These are phyloP conservation scores for Taxawa tesnikishii DNA, from an alignment of 2,329 filamentous ascomycete species.

Conservation along the genomic window DNA sequence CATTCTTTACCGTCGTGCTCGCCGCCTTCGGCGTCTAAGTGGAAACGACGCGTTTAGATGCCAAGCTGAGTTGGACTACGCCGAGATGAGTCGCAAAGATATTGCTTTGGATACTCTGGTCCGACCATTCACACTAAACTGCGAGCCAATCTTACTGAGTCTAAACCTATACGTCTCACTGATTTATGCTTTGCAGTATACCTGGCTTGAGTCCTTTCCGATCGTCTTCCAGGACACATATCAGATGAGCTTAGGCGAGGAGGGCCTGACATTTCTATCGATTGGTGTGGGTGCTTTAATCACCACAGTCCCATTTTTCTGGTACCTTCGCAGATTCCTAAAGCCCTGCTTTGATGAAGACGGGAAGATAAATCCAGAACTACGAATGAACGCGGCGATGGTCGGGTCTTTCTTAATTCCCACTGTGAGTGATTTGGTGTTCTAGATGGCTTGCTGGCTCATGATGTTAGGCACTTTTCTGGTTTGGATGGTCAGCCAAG, in stretches of 20 bases:
- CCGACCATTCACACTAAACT: slow-evolving; percentile 30
- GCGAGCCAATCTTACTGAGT: slow-evolving; percentile 28
- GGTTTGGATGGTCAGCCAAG: slow-evolving; percentile 10
- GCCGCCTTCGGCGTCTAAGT: slow-evolving; percentile 27
- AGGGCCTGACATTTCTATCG: slow-evolving; percentile 6
- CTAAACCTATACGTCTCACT: slow-evolving; percentile 32
- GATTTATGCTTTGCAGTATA: slow-evolving; percentile 28
- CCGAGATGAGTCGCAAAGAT: slow-evolving; percentile 25
- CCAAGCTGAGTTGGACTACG: slow-evolving; percentile 26
- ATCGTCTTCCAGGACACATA: slow-evolving; percentile 6
- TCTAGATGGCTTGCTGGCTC: not conserved
- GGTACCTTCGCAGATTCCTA: slow-evolving; percentile 7
- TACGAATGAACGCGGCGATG: not conserved
- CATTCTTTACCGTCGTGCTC: slow-evolving; percentile 28
- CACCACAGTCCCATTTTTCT: slow-evolving; percentile 6
- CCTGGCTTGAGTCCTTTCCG: slow-evolving; percentile 7
- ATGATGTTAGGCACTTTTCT: no score
- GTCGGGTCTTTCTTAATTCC: not conserved
- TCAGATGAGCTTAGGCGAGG: slow-evolving; percentile 3
- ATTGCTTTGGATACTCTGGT: slow-evolving; percentile 27
- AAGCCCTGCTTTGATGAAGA: slow-evolving; percentile 6
- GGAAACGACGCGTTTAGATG: slow-evolving; percentile 25
- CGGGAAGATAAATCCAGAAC: slow-evolving; percentile 6
- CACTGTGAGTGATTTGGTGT: not conserved
- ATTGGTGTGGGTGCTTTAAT: slow-evolving; percentile 5